Conservation (phyloP, 192 early-diverging fungal genomes). For the Borealophlyctis nickersoniae region DNA sequence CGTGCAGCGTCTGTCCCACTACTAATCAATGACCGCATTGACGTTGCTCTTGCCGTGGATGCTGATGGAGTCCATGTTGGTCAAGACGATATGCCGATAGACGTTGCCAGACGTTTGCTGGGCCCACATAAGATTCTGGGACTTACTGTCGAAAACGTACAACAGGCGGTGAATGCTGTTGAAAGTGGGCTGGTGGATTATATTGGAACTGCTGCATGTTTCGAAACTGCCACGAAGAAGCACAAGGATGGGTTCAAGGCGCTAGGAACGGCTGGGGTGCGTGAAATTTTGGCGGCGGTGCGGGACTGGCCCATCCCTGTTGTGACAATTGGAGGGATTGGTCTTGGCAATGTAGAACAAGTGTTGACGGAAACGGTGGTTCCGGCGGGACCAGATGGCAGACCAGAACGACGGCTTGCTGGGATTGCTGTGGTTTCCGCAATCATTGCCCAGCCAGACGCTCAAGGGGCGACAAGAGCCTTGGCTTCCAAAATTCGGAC, state of each 20-base stretch:
- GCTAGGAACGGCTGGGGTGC: conserved; percentile 62
- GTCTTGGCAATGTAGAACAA: conserved; percentile 57
- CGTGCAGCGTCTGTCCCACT: conserved; percentile 61
- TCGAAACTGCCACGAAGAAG: conserved; percentile 68
- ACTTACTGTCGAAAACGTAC: conserved; percentile 64
- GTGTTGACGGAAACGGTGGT: conserved; percentile 51
- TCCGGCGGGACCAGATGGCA: conserved; percentile 22
- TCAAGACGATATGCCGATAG: conserved; percentile 78
- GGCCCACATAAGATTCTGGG: conserved; percentile 79
- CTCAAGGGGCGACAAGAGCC: conserved; percentile 42
- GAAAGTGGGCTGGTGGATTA: conserved; percentile 69
- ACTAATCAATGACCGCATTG: conserved; percentile 83
- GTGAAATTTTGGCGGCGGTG: conserved; percentile 50
- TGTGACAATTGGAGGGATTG: conserved; percentile 80
- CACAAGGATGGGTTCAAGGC: conserved; percentile 45
- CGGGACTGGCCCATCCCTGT: conserved; percentile 46
- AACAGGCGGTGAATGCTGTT: conserved; percentile 64
- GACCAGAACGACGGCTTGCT: conserved; percentile 27
- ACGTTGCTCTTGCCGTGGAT: conserved; percentile 78
- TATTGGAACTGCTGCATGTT: conserved; percentile 74
- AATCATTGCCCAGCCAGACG: conserved; percentile 64
- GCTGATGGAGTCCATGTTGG: conserved; percentile 88
- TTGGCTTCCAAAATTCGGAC: conserved; percentile 36
- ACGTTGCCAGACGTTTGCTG: conserved; percentile 59
- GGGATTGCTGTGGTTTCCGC: conserved; percentile 83